phyloP scores from a whole-genome alignment of 75 land plant species.

The Isoetes taiwanensis region DNA sequence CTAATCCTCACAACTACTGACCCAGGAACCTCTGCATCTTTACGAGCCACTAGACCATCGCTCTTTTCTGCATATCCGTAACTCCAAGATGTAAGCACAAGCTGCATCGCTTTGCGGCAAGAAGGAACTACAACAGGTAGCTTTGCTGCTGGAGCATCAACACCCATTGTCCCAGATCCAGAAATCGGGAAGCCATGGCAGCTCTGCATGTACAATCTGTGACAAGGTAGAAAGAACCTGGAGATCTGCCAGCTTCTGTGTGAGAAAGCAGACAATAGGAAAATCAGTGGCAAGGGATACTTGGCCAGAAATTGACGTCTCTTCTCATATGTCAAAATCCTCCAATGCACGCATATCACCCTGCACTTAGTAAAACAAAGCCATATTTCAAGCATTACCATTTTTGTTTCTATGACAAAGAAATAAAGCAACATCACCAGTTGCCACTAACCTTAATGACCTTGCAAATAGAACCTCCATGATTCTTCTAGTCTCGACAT shows the following conservation, averaged over 20 bases:
- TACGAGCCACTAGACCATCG: constrained; percentile 89
- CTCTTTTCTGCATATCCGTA: constrained; percentile 93
- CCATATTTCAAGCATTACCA: too few relatives aligned
- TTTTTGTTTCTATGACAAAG: too few relatives aligned
- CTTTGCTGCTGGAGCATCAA: constrained; percentile 33
- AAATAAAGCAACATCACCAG: too few relatives aligned
- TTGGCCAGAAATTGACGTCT: constrained; percentile 61
- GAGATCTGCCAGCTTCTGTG: constrained; percentile 66
- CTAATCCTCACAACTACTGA: constrained; percentile 68
- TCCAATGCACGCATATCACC: constrained; percentile 86
- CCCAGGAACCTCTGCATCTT: constrained; percentile 96
- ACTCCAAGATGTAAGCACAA: too few relatives aligned
- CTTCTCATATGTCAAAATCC: constrained; percentile 83
- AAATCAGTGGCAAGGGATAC: constrained; percentile 60
- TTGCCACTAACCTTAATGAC: constrained; percentile 58
- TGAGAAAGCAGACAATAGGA: constrained; percentile 81
- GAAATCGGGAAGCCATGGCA: constrained; percentile 54
- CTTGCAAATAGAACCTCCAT: constrained; percentile 89
- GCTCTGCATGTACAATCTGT: constrained; percentile 90
- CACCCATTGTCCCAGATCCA: not conserved
- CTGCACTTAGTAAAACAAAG: too few relatives aligned
- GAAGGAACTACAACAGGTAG: constrained; percentile 80
- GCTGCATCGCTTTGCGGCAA: constrained; percentile 73
- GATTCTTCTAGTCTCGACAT: constrained; percentile 56
- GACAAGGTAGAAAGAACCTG: constrained; percentile 67